Evolutionary conservation across 1,284 basidiomycete species (phyloP).

Genomic region (Naganishia cerealis): DNA sequence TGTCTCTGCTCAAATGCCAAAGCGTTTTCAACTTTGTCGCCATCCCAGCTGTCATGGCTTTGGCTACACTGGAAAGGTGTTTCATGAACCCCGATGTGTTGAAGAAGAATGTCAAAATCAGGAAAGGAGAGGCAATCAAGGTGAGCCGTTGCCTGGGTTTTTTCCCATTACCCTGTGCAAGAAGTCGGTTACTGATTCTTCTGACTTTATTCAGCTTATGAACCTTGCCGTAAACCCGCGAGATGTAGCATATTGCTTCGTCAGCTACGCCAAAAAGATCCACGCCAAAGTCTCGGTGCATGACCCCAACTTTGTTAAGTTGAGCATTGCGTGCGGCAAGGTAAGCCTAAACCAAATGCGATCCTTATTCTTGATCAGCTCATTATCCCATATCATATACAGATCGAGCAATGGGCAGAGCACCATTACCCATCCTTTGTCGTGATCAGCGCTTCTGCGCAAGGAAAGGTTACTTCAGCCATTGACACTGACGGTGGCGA

Average conservation of each 20-base stretch:
- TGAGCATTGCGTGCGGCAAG: conserved; percentile 78
- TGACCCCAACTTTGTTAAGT: conserved; percentile 82
- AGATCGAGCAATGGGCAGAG: conserved; percentile 92
- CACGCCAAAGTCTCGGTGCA: conserved; percentile 74
- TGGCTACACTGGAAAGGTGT: conserved; percentile 86
- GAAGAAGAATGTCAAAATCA: conserved; percentile 88
- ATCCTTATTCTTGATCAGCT: conserved; percentile 3
- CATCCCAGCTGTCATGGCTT: conserved; percentile 92
- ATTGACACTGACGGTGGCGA: conserved; percentile 59
- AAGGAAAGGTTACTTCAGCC: conserved; percentile 46
- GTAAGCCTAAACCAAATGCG: conserved; percentile 48
- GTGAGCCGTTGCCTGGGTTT: conserved; percentile 56
- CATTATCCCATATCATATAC: conserved; percentile 29
- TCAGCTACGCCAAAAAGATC: conserved; percentile 75
- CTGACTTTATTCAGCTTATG: conserved; percentile 66
- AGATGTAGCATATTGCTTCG: conserved; percentile 87
- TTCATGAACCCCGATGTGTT: conserved; percentile 93
- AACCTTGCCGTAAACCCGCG: conserved; percentile 86
- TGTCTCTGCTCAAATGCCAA: conserved; percentile 83
- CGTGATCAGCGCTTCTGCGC: conserved; percentile 49
- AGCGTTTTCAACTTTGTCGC: conserved; percentile 95
- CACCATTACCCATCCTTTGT: conserved; percentile 85
- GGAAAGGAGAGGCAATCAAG: conserved; percentile 82
- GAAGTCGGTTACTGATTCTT: conserved; percentile 2
- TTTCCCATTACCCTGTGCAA: neutral